Conservation (phyloP, 2,329 filamentous ascomycete genomes). For the Fusarium fracticaudum region DNA sequence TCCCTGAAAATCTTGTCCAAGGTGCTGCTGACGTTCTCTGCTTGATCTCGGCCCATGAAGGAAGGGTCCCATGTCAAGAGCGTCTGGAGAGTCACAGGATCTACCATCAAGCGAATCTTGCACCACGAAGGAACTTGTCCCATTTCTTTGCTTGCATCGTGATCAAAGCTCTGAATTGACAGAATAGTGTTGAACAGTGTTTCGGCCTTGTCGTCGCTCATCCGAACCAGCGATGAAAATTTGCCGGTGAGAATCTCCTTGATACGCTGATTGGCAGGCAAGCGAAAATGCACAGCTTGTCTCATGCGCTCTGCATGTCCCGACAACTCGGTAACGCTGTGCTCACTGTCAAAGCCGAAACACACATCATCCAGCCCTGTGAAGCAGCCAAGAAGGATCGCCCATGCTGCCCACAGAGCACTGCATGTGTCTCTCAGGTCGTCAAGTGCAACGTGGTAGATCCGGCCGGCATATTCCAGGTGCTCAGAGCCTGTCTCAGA, state of each 20-base stretch:
- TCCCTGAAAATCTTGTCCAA: constrained; percentile 60
- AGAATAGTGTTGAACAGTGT: constrained; percentile 58
- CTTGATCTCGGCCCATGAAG: constrained; percentile 54
- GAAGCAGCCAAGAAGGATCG: constrained; percentile 31
- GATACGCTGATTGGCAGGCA: constrained; percentile 10
- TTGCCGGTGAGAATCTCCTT: not conserved
- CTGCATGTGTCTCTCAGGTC: constrained; percentile 9
- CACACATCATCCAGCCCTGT: constrained; percentile 35
- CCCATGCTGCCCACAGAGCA: constrained; percentile 24
- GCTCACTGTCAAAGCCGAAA: constrained; percentile 23
- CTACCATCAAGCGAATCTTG: constrained; percentile 30
- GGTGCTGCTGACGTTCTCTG: constrained; percentile 57
- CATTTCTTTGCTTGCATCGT: not conserved
- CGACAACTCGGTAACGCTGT: not conserved
- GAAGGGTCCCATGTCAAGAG: constrained; percentile 49
- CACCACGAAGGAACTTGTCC: constrained; percentile 10
- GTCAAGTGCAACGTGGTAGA: not conserved
- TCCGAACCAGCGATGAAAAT: not conserved
- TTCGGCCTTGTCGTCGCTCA: constrained; percentile 17
- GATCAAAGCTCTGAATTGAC: constrained; percentile 30
- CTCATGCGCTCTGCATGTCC: not conserved
- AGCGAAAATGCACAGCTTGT: not conserved
- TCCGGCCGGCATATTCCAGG: not conserved
- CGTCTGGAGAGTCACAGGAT: constrained; percentile 25
- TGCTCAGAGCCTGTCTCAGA: not conserved